Evolutionary conservation across 2,329 filamentous ascomycete genomes (phyloP), one percentile per base, ranked within the genome.

Genomic region (Madurella fahalii): DNA sequence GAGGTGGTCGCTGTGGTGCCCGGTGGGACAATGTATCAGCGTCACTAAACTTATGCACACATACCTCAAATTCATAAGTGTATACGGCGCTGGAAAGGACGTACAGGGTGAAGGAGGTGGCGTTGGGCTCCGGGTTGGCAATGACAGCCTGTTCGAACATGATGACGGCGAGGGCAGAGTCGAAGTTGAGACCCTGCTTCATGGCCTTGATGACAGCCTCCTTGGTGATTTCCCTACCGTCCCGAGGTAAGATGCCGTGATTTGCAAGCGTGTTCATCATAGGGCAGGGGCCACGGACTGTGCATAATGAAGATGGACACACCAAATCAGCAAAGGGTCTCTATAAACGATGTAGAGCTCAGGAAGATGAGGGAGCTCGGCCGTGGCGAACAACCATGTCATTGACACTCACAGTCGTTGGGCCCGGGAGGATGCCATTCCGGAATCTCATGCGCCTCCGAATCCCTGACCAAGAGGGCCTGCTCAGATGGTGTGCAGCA

Each of bases 241-340:
- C 65, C 44, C 69, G 76, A 2, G 73, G 74, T 2, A 79, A 68
- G 53, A 74, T 77, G 4, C 71, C 72, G 50, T 79, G 72, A 58
- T 79, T 79, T 12, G 75, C 73, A 15, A 79, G 65, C 0, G 76
- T 71, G 61, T 79, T 80, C 57, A 79, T 66, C 71, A 77, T 77
- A 1, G 77, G 76, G 52, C 76, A 80, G 25, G 77, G 75, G 1
- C 72, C 68, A 15, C 70, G 65, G 32, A 69, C 68, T 72, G 34
- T 40, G 40, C 40, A 9, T 4, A 12, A 12, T n/a, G 13, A 32
- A 5, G 18, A 13, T 50, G 16, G 50, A 42, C 13, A 17, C 12
- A 39, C 5, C 17, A 25, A 7, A 12, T n/a, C n/a, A 11, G 18
- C 37, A 13, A 1, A 20, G 15, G 8, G 8, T 8, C 15, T 11